phyloP scores from a whole-genome alignment of 768 basidiomycete genomes.

The Kwoniella newhampshirensis region DNA sequence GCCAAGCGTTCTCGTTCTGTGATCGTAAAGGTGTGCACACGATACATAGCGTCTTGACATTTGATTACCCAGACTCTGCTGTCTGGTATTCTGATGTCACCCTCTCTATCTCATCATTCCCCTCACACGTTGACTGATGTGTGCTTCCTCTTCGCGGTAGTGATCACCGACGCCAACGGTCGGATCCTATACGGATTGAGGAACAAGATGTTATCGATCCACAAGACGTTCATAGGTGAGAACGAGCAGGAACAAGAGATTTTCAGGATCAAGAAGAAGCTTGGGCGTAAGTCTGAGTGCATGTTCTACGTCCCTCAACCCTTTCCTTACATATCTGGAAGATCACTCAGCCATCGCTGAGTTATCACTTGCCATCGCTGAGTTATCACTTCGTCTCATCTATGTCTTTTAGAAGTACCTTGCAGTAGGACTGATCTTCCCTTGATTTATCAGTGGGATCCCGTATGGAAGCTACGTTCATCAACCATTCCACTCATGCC shows the following conservation, averaged over 20 bases:
- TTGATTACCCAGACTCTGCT: too few species aligned
- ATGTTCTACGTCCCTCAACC: neutral
- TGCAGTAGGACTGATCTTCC: too few species aligned
- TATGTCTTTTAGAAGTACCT: too few species aligned
- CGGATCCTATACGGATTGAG: slow-evolving; percentile 43
- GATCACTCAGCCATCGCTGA: too few species aligned
- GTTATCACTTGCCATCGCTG: too few species aligned
- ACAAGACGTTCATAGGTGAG: slow-evolving; percentile 39
- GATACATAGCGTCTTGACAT: too few species aligned
- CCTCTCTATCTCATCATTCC: too few species aligned
- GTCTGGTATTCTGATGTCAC: too few species aligned
- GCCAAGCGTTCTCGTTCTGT: slow-evolving; percentile 41
- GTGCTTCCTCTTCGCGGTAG: too few species aligned
- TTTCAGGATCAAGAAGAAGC: slow-evolving; percentile 36
- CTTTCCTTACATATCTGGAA: too few species aligned
- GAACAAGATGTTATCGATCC: slow-evolving; percentile 45
- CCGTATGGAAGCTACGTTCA: slow-evolving; percentile 50
- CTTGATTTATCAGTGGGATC: slow-evolving; percentile 31
- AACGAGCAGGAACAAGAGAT: slow-evolving; percentile 33
- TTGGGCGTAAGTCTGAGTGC: slow-evolving; percentile 27
- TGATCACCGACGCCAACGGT: slow-evolving; percentile 47
- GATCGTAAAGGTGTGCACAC: slow-evolving; percentile 50
- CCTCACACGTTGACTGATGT: too few species aligned
- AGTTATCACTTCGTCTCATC: too few species aligned
- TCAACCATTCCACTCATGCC: slow-evolving; percentile 38